Evolutionary conservation across 2,329 filamentous ascomycete species (phyloP).

Genomic region (Acephala macrosclerotiorum): DNA sequence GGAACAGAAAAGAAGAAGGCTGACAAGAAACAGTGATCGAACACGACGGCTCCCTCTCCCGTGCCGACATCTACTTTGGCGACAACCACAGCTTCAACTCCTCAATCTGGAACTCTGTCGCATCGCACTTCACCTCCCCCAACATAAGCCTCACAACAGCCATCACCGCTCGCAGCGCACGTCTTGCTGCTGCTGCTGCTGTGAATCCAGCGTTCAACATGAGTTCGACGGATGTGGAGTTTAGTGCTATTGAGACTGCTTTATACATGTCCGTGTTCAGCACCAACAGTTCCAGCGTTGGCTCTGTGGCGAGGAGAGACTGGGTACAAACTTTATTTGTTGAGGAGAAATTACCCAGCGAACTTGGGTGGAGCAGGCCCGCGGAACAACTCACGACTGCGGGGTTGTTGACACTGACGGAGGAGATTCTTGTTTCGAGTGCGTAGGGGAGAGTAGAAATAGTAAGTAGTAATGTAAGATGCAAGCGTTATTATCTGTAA

Average conservation of each 20-base stretch:
- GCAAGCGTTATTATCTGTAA: too few species aligned
- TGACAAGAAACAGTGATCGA: too few species aligned
- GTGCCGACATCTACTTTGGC: slow-evolving; percentile 21
- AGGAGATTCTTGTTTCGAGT: too few species aligned
- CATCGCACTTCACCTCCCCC: slow-evolving; percentile 18
- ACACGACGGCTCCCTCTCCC: slow-evolving; percentile 26
- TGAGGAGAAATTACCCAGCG: slow-evolving; percentile 16
- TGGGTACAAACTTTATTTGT: slow-evolving; percentile 18
- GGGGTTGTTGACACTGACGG: background rate
- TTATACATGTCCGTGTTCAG: slow-evolving; percentile 22
- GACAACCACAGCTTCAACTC: slow-evolving; percentile 29
- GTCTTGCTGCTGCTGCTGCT: slow-evolving; percentile 7
- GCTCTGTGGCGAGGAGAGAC: slow-evolving; percentile 8
- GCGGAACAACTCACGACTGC: slow-evolving; percentile 8
- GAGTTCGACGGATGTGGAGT: slow-evolving; percentile 2
- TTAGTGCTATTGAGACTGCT: slow-evolving; percentile 22
- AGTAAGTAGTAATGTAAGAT: too few species aligned
- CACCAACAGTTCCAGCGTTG: background rate
- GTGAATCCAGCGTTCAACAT: slow-evolving; percentile 27
- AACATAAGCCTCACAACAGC: slow-evolving; percentile 23
- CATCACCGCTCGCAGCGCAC: slow-evolving; percentile 7
- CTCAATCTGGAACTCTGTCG: slow-evolving; percentile 19
- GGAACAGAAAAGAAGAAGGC: too few species aligned
- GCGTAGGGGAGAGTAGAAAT: too few species aligned
- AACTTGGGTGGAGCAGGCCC: slow-evolving; percentile 15